Conservation (phyloP, 768 basidiomycete genomes). For the Suillus alpinus region DNA sequence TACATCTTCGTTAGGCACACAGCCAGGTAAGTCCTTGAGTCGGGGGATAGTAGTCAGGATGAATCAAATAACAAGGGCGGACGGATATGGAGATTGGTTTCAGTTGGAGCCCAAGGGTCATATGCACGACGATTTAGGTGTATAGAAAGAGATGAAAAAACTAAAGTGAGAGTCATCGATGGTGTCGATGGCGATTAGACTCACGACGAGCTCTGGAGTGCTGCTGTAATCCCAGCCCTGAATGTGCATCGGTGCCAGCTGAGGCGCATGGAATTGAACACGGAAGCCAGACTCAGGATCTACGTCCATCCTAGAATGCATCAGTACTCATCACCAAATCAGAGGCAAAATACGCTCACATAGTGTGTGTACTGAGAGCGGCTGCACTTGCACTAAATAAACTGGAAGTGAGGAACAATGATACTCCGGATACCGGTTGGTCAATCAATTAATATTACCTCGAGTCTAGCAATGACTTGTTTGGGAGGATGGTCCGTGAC, state of each 20-base stretch:
- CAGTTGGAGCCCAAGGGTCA: conserved; percentile 1
- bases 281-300: conserved; percentile 16
- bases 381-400: background rate
- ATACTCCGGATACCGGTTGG: background rate
- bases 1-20: conserved; percentile 21
- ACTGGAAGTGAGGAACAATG: background rate
- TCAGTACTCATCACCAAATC: background rate
- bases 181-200: conserved; percentile 9
- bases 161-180: background rate
- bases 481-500: conserved; percentile 3
- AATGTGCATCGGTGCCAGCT: conserved; percentile 27
- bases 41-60: background rate
- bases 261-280: conserved; percentile 28
- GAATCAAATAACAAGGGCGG: background rate
- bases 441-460: conserved; percentile 5
- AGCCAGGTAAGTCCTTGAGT: conserved; percentile 19
- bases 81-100: background rate
- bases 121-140: background rate
- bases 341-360: conserved; percentile 4
- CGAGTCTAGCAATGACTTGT: background rate
- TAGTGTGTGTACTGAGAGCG: background rate
- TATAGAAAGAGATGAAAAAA: background rate
- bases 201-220: conserved; percentile 25
- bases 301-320: conserved; percentile 14
- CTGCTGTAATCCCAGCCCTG: conserved; percentile 26